These are phyloP conservation scores for Akanthomyces muscarius DNA, from an alignment of 2,329 filamentous ascomycete species.

Conservation along the genomic window DNA sequence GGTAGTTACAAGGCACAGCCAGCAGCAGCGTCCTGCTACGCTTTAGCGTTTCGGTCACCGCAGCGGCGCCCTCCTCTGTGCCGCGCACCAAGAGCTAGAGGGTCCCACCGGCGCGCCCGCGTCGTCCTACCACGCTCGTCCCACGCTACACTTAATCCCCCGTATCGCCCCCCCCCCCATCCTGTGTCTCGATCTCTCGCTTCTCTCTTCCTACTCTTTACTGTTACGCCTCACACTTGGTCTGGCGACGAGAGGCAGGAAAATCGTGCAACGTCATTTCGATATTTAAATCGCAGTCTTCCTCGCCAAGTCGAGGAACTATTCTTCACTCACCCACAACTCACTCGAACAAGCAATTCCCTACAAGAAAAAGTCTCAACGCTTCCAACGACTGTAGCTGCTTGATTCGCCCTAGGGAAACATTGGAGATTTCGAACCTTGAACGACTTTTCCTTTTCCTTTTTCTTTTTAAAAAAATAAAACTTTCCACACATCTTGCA, in stretches of 20 bases:
- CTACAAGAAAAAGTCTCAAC: not conserved
- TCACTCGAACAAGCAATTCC: not conserved
- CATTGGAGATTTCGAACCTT: not conserved
- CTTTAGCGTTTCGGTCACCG: not conserved
- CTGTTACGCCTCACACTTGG: not conserved
- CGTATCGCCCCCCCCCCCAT: not conserved
- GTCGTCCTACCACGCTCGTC: not conserved
- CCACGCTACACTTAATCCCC: conserved; percentile 13
- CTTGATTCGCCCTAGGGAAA: not conserved
- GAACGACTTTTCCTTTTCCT: not conserved
- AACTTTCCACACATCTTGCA: conserved; percentile 9
- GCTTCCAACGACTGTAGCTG: not conserved
- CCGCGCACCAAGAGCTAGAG: too few relatives aligned
- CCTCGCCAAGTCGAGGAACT: not conserved
- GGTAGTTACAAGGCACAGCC: not conserved
- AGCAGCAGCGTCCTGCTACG: not conserved
- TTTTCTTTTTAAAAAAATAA: not conserved
- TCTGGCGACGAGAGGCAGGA: not conserved
- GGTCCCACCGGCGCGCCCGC: conserved; percentile 4
- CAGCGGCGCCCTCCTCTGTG: not conserved
- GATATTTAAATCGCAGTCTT: not conserved
- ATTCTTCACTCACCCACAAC: not conserved
- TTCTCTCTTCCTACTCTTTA: not conserved
- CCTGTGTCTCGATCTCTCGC: not conserved
- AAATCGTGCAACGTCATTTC: not conserved